phyloP scores from a whole-genome alignment of 73 alveolate genomes.

The Paramecium sexaurelia region DNA sequence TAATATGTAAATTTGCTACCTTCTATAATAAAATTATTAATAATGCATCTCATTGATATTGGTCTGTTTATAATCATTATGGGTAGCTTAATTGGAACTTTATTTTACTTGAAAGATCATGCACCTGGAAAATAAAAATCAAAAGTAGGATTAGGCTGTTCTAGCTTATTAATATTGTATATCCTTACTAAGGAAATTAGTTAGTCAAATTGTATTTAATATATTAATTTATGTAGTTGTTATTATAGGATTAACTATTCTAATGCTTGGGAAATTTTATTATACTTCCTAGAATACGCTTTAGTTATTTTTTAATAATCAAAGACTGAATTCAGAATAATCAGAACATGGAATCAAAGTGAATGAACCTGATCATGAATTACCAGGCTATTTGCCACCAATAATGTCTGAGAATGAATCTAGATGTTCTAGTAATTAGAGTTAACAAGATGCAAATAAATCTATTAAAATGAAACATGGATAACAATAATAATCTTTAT shows the following conservation, averaged over 20 bases:
- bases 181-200: background rate
- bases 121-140: background rate
- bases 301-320: background rate
- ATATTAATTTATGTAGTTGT: background rate
- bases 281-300: background rate
- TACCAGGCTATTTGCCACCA: background rate
- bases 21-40: background rate
- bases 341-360: background rate
- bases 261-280: background rate
- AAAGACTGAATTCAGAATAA: background rate
- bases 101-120: background rate
- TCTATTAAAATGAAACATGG: background rate
- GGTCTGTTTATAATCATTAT: background rate
- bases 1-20: background rate
- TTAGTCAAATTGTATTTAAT: background rate
- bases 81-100: background rate
- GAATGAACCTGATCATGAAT: conserved; percentile 10
- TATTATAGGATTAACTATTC: background rate
- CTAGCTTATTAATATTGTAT: background rate
- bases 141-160: background rate
- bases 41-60: background rate
- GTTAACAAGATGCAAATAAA: background rate
- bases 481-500: background rate
- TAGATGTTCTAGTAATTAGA: background rate
- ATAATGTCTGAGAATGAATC: conserved; percentile 25